Evolutionary conservation across 805 yeast genomes (phyloP).

Genomic region (Lipomyces sp.): DNA sequence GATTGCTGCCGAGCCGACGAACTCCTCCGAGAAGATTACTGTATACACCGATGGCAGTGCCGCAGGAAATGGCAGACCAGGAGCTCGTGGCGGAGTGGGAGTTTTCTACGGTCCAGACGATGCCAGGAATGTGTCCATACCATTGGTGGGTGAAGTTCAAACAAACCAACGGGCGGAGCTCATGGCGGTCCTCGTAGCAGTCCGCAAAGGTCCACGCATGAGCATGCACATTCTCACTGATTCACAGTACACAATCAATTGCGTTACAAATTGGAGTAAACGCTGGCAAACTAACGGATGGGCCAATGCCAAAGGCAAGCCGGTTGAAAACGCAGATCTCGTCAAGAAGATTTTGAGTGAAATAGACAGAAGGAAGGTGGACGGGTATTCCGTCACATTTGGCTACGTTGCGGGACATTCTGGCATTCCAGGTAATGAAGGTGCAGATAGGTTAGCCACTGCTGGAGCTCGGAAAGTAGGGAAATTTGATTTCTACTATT

Average conservation of each 20-base stretch:
- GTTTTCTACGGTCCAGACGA: constrained; percentile 62
- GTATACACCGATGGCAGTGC: constrained; percentile 81
- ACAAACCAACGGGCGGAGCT: constrained; percentile 85
- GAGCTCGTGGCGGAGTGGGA: constrained; percentile 65
- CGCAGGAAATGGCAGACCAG: constrained; percentile 51
- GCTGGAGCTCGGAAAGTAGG: constrained; percentile 45
- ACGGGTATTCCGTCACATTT: constrained; percentile 42
- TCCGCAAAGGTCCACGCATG: constrained; percentile 40
- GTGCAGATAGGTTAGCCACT: constrained; percentile 73
- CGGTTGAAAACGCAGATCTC: constrained; percentile 54
- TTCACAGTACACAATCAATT: constrained; percentile 4
- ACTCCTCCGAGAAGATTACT: too few species aligned
- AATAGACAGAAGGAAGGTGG: constrained; percentile 42
- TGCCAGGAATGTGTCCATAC: constrained; percentile 48
- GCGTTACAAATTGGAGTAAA: constrained; percentile 53
- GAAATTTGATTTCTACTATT: too few species aligned
- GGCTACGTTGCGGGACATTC: constrained; percentile 71
- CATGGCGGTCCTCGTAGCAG: constrained; percentile 58
- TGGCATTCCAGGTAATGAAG: constrained; percentile 67
- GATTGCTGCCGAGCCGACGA: too few species aligned
- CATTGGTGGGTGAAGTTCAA: constrained; percentile 48
- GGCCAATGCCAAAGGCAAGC: constrained; percentile 43
- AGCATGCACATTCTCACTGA: constrained; percentile 28
- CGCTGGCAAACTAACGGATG: constrained; percentile 61
- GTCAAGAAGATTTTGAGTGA: constrained; percentile 40